Evolutionary conservation across 805 yeast species (phyloP), one percentile per base, ranked within the genome.

Genomic region (Saccharomycopsis oosterbeekiorum): DNA sequence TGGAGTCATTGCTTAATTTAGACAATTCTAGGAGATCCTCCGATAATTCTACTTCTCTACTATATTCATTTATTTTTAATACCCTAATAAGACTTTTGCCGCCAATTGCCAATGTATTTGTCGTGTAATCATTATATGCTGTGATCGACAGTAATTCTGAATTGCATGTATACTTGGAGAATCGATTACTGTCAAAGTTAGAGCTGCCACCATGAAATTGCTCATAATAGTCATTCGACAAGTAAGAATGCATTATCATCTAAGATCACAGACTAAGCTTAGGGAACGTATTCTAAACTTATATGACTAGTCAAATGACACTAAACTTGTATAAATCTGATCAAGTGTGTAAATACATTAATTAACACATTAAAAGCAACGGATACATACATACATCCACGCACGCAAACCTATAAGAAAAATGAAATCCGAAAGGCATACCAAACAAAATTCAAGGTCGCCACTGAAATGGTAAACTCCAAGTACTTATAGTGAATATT

Each of bases 61-160:
- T 43, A 8, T 43, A 59, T 55, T 65, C 66, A n/a, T 75, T 71
- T 1, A 76, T 68, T 55, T 70, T 70, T 15, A 77, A 60, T 2
- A 78, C 65, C 58, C 77, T 81, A 34, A 78, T 67, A 21, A 73
- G 66, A 59, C 76, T 76, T 55, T 78, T 74, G 3, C 81, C 79
- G 4, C 80, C 78, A 12, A 78, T 67, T 0, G 74, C 80, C 47
- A 76, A 43, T n/a, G 37, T 57, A 24, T 62, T 56, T 47, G 53
- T 40, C 3, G 43, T 34, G 11, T 39, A 39, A 2, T 14, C 39
- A 41, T 62, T 62, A 24, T 50, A 56, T 4, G 63, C 58, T 21
- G 61, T 29, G 9, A 62, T 24, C 6, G 65, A 63, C 56, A 60
- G 65, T 12, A 62, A 39, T 43, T 62, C 65, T 9, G 57, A 40